Evolutionary conservation across 805 yeast genomes (phyloP), one percentile per base, ranked within the genome.

Genomic region (Ogataea trehalophila): DNA sequence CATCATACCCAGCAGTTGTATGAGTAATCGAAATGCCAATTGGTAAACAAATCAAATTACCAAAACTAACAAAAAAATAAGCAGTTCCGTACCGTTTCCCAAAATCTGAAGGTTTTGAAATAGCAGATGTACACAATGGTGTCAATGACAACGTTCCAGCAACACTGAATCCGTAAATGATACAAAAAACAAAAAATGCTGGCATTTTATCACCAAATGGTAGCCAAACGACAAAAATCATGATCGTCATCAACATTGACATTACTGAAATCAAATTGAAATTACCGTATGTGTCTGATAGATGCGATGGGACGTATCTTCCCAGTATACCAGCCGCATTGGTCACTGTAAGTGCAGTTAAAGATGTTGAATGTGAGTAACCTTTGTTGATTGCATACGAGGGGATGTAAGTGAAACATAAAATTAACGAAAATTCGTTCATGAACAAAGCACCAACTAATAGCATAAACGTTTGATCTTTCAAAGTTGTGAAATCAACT

Each of bases 41-140:
- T 2, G 83, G 82, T 20, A 79, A 68, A 22, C 74, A 67, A 15
- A 75, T 70, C 29, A 80, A 63, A 33, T 72, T 68, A 15, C 75
- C 68, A 46, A 80, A 67, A 33, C 63, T 53, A 36, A 73, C 69
- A 44, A 70, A 68, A 47, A 74, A 80, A 60, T 83, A 84, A 49
- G 82, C 76, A 5, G 89, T 76, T 0, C 92, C 91, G 56, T 81
- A 86, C 29, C 85, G 65, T 54, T 78, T 80, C 15, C 92, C 92
- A 56, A 85, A 83, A 47, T 82, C 79, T 49, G 74, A 70, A 0
- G 83, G 81, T 15, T 74, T 75, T n/a, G 83, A 77, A 29, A 86
- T 79, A 41, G 77, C 76, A 0, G 86, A 77, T n/a, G 83, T 74
- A 51, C 91, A 84, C 4, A 80, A 81, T 0, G 92, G 89, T 0